A percentile compares a stretch with the other conserved stretches of the same genome.
phyloP scores from a whole-genome alignment of 768 basidiomycete species.

The Lactarius psammicola region DNA sequence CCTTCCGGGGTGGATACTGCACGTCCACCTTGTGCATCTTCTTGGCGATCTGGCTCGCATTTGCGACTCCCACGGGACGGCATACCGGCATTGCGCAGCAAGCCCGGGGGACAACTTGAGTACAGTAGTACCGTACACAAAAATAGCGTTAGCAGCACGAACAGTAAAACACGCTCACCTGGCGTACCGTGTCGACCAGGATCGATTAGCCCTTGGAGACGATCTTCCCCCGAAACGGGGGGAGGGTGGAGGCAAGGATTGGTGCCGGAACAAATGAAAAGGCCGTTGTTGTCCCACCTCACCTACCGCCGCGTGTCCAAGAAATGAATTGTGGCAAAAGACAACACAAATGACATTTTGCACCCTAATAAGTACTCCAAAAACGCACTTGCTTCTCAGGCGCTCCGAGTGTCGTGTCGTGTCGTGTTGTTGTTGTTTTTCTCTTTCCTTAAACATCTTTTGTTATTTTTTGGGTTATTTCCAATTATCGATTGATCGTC shows the following conservation, averaged over 20 bases:
- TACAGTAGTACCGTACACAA: too few relatives aligned
- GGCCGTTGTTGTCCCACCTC: constrained; percentile 10
- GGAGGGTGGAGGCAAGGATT: background rate
- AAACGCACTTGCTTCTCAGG: constrained; percentile 1
- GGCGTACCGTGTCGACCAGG: background rate
- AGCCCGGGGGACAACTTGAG: background rate
- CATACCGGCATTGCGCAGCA: background rate
- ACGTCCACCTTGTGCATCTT: constrained; percentile 31
- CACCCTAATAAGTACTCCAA: background rate
- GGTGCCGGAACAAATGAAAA: constrained; percentile 8
- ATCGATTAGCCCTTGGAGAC: constrained; percentile 4
- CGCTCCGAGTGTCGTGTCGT: background rate
- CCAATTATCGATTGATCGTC: constrained; percentile 14
- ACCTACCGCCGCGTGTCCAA: constrained; percentile 1
- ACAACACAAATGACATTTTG: background rate
- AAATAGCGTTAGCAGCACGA: background rate
- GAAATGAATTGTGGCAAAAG: constrained; percentile 8
- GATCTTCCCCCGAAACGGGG: constrained; percentile 10
- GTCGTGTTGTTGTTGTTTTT: too few relatives aligned
- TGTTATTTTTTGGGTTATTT: constrained; percentile 1
- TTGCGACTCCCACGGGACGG: background rate
- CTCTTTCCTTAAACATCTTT: background rate
- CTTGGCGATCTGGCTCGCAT: background rate
- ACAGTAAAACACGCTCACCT: background rate
- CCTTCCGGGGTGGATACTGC: constrained; percentile 44